phyloP scores from a whole-genome alignment of 2,329 filamentous ascomycete species.

The Dryadomyces quercus-mongolicae region DNA sequence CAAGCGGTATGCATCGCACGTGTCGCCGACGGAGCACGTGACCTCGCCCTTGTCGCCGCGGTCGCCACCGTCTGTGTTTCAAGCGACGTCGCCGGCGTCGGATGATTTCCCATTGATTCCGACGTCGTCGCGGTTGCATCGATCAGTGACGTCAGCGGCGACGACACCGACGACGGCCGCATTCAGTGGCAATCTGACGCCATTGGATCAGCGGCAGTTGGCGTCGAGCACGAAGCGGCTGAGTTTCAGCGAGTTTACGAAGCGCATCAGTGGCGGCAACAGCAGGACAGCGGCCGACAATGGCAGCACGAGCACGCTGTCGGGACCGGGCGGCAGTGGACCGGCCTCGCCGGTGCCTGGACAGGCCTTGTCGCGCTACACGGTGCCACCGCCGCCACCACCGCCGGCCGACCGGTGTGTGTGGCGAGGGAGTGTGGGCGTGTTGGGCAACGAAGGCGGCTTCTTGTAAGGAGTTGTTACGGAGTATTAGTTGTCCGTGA shows the following conservation, averaged over 20 bases:
- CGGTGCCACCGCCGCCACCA: constrained; percentile 17
- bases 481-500: too few relatives aligned
- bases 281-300: constrained; percentile 45
- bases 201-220: constrained; percentile 35
- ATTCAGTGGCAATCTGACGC: neutral
- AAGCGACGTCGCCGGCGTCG: neutral
- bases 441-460: constrained; percentile 39
- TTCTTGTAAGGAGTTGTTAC: constrained; percentile 29
- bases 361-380: neutral
- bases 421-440: constrained; percentile 45
- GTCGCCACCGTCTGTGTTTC: constrained; percentile 8
- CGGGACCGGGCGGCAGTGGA: too few relatives aligned
- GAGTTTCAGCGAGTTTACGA: constrained; percentile 50
- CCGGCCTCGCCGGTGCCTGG: neutral
- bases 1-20: neutral
- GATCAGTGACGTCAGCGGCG: neutral
- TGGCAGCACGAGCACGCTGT: constrained; percentile 14
- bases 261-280: constrained; percentile 46
- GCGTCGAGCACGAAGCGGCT: constrained; percentile 43
- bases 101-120: neutral
- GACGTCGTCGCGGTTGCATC: constrained; percentile 3
- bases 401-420: constrained; percentile 34
- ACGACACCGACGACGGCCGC: constrained; percentile 2
- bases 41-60: constrained; percentile 13
- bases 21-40: constrained; percentile 20